Base-by-base conservation (phyloP, 2,329 filamentous ascomycete species). In the Cyclaneusma minus region DNA sequence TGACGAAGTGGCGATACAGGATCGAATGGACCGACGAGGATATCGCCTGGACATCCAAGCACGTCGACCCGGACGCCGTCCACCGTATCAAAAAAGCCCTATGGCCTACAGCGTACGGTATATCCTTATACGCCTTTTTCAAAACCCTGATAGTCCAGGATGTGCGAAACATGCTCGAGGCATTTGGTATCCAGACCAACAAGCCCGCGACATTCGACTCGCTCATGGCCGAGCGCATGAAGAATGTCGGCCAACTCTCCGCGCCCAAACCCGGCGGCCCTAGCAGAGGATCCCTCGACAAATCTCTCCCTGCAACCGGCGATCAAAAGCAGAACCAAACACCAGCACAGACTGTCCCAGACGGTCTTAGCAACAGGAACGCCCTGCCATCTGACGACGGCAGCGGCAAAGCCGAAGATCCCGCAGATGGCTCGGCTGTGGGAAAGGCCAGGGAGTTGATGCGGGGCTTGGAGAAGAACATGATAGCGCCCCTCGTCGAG, bases 61-160 rank as follows among this genome's bases (percentile, higher is more conserved):
- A 54, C 1, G 57, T 70, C 21, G 64, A 70, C 16, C 10, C 19
- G 23, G 32, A 47, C 3, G 51, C 51, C 0, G 64, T 59, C 12
- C 49, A 54, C 29, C 49, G 54, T 28, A 43, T 65, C 8, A 48
- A 55, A 21, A 56, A 59, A n/a, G 52, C 56, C 3, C 45, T 73
- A 3, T 69, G 60, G 51, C 69, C 69, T 3, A 55, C 55, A 21
- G 56, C 64, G 3, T 41, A 70, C 2, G 54, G 60, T 4, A 32
- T 59, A 25, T 61, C 66, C 0, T 48, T 55, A 2, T 69, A 62
- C 57, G 58, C 55, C 2, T 68, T 71, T 35, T 41, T 56, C 6
- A 58, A 54, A 18, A 56, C 58, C 1, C 43, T 70, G 5, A 40
- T 57, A 13, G 54, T 51, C 25, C 55, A 63, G 27, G 57, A 65